These are phyloP conservation scores for Dactylis glomerata DNA, from an alignment of 176 grass and related monocot species.

Conservation along the genomic window DNA sequence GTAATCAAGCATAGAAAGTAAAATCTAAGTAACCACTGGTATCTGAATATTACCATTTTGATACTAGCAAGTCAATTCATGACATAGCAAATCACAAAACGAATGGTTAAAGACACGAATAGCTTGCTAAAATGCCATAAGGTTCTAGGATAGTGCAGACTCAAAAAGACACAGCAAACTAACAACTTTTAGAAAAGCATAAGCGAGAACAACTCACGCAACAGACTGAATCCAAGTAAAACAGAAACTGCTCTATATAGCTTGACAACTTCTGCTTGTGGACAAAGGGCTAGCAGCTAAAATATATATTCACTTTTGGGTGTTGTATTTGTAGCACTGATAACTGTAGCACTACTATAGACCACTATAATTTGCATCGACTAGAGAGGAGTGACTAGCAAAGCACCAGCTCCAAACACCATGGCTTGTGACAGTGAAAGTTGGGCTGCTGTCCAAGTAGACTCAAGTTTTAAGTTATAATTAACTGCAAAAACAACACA, in stretches of 20 bases:
- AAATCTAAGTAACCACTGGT: not conserved
- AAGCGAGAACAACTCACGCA: not conserved
- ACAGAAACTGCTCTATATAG: not conserved
- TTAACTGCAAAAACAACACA: not conserved
- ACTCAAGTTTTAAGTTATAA: no score
- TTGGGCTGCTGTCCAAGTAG: not conserved
- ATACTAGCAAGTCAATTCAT: not conserved
- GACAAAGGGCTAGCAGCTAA: not conserved
- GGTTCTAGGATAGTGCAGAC: not conserved
- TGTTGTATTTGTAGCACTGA: not conserved
- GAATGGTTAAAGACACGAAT: not conserved
- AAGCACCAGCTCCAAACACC: not conserved
- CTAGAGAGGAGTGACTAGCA: not conserved
- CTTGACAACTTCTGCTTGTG: not conserved
- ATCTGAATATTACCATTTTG: not conserved
- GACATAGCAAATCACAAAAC: not conserved
- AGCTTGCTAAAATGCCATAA: not conserved
- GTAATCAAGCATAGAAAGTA: not conserved
- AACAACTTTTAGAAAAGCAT: not conserved
- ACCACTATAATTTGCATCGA: not conserved
- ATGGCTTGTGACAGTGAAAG: not conserved
- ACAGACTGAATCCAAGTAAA: not conserved
- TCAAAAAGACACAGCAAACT: not conserved
- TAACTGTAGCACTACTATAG: not conserved
- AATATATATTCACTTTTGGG: not conserved